These are phyloP conservation scores for Pythium monospermum DNA, from an alignment of 352 stramenopile species.

Conservation along the genomic window DNA sequence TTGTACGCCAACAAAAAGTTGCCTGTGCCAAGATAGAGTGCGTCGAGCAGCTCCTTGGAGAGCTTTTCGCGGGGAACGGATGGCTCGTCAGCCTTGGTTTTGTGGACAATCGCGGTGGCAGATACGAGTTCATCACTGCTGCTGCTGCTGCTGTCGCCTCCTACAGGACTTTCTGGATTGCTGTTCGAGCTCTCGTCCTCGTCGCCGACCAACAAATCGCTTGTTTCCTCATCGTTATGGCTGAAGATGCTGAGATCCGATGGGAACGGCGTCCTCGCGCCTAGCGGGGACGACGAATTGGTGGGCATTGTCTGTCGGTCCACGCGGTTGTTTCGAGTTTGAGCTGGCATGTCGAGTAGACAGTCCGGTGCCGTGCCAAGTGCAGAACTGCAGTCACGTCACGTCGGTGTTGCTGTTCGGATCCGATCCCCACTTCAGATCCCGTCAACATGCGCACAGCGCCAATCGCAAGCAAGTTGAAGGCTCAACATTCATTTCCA, in stretches of 20 bases:
- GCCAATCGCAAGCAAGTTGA: too few species aligned
- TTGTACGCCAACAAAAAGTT: conserved; percentile 89
- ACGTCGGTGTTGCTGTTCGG: too few species aligned
- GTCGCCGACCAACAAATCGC: conserved; percentile 16
- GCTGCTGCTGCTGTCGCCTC: background rate
- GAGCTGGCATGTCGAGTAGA: too few species aligned
- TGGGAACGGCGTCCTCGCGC: conserved; percentile 23
- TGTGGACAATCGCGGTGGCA: background rate
- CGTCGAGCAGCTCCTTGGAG: conserved; percentile 54
- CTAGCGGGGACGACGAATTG: background rate
- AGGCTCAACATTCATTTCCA: background rate
- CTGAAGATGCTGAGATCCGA: conserved; percentile 37
- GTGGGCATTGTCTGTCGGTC: conserved; percentile 4
- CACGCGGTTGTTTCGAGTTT: too few species aligned
- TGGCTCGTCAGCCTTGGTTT: background rate
- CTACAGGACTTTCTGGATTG: too few species aligned
- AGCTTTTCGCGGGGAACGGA: conserved; percentile 20
- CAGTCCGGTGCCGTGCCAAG: too few species aligned
- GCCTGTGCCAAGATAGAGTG: conserved; percentile 61
- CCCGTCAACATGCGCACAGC: background rate
- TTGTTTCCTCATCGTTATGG: conserved; percentile 21
- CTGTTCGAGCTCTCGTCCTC: conserved; percentile 5
- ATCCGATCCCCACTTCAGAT: too few species aligned
- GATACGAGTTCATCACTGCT: background rate
- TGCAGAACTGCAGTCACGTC: too few species aligned